phyloP scores from a whole-genome alignment of 192 early-diverging fungal genomes.

The Rhizoclosmatium globosum region DNA sequence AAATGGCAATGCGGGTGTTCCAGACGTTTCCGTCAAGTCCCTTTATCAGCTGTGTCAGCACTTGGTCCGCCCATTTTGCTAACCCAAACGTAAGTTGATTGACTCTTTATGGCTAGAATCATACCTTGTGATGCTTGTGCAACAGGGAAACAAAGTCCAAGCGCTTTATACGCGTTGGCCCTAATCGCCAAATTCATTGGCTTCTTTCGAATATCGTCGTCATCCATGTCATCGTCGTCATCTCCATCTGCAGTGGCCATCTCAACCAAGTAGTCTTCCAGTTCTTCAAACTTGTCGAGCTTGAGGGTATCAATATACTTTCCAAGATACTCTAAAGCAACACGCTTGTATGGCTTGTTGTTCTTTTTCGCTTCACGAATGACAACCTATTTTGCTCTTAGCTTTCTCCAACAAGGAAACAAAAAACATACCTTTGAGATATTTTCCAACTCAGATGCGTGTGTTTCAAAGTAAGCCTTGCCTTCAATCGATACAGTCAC shows the following conservation, averaged over 20 bases:
- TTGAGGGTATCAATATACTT: slow-evolving; percentile 65
- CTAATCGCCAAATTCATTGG: slow-evolving; percentile 71
- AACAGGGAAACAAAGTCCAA: slow-evolving; percentile 65
- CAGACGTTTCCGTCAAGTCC: slow-evolving; percentile 76
- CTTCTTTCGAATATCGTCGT: slow-evolving; percentile 57
- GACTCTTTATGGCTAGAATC: slow-evolving; percentile 18
- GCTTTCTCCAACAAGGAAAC: slow-evolving; percentile 37
- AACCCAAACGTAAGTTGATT: slow-evolving; percentile 14
- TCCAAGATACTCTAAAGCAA: slow-evolving; percentile 70
- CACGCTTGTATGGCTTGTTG: slow-evolving; percentile 73
- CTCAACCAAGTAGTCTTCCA: slow-evolving; percentile 62
- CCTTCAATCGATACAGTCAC: slow-evolving; percentile 61
- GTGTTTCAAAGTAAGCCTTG: slow-evolving; percentile 58
- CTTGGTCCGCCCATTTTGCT: slow-evolving; percentile 52
- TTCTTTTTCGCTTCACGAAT: slow-evolving; percentile 80
- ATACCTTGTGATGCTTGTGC: slow-evolving; percentile 63
- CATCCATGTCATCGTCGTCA: slow-evolving; percentile 71
- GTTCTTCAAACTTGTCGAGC: slow-evolving; percentile 64
- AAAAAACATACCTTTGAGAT: slow-evolving; percentile 24
- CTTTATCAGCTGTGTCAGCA: slow-evolving; percentile 55
- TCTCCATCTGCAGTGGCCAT: slow-evolving; percentile 50
- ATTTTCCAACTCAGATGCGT: slow-evolving; percentile 47
- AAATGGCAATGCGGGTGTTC: slow-evolving; percentile 80
- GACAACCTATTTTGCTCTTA: slow-evolving; percentile 53
- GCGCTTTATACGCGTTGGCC: slow-evolving; percentile 72